These are phyloP conservation scores for Hericium coralloides DNA, from an alignment of 768 basidiomycete species.

Conservation along the genomic window DNA sequence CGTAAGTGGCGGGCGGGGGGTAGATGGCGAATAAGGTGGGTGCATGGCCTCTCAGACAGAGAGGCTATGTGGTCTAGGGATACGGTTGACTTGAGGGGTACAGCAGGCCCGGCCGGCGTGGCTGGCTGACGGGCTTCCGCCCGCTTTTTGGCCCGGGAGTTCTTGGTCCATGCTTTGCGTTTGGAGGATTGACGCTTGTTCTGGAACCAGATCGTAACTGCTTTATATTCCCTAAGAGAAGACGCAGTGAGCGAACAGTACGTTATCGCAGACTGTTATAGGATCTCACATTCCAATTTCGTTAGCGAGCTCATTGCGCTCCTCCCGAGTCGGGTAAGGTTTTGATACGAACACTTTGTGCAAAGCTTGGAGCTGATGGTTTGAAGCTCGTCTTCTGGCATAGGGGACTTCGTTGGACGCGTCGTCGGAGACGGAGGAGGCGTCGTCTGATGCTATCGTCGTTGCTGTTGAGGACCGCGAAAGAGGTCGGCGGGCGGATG, in stretches of 20 bases:
- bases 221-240: conserved; percentile 7
- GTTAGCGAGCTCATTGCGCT: neutral
- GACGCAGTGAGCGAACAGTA: neutral
- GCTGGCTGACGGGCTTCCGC: conserved; percentile 5
- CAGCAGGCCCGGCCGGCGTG: conserved; percentile 10
- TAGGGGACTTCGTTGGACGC: neutral
- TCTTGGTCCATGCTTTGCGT: conserved; percentile 13
- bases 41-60: conserved; percentile 34
- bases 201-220: conserved; percentile 13
- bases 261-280: too few relatives aligned
- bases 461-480: neutral
- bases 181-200: conserved; percentile 13
- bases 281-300: conserved; percentile 1
- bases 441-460: neutral
- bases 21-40: neutral
- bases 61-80: conserved; percentile 56
- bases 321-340: conserved; percentile 1
- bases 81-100: conserved; percentile 9
- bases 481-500: neutral
- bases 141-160: conserved; percentile 9
- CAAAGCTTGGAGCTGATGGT: neutral
- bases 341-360: neutral
- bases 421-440: neutral
- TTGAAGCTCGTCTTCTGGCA: neutral
- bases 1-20: conserved; percentile 10